Conservation (phyloP, 345 rosid genomes). For the Brassica cretica region DNA sequence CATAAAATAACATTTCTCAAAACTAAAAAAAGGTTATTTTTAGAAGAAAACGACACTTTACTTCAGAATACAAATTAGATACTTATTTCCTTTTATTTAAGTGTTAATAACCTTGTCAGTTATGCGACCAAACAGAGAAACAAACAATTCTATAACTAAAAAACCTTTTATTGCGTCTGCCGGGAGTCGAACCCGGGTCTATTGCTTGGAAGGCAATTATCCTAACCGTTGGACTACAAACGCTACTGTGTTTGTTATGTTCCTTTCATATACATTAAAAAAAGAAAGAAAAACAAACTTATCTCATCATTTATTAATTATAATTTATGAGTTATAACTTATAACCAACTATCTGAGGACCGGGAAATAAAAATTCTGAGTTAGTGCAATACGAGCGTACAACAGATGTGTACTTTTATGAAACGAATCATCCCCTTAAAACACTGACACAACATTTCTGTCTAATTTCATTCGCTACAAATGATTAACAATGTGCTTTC, state of each 20-base stretch:
- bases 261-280: no score
- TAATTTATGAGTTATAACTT: no score
- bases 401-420: not conserved
- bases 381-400: no score
- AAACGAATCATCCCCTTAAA: not conserved
- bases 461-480: not conserved
- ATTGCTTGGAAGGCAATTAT: slow-evolving; percentile 90
- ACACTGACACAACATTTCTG: not conserved
- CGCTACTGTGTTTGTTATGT: not conserved
- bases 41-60: not conserved
- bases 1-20: not conserved
- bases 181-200: slow-evolving; percentile 96
- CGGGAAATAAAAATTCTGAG: no score
- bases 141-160: not conserved
- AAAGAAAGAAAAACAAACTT: no score
- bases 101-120: not conserved
- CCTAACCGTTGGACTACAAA: slow-evolving; percentile 59
- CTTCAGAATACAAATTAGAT: not conserved
- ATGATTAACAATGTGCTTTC: not conserved
- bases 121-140: no score
- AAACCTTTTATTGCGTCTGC: slow-evolving; percentile 44
- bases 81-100: not conserved
- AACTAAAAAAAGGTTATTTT: not conserved
- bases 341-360: no score
- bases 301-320: no score